Evolutionary conservation across 345 rosid genomes (phyloP).

Genomic region (Jatropha curcas): DNA sequence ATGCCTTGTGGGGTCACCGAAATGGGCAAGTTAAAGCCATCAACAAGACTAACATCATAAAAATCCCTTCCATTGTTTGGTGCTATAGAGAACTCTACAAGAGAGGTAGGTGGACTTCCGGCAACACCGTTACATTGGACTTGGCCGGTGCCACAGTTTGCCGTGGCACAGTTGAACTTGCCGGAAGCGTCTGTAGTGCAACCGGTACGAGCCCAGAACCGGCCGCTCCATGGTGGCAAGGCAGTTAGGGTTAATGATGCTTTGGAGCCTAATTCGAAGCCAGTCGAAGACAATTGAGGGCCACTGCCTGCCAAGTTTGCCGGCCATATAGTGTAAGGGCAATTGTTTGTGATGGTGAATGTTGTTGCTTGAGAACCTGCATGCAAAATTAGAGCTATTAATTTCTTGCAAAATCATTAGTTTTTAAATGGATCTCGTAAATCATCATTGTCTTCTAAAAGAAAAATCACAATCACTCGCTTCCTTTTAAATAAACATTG

Average conservation of each 20-base stretch:
- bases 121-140: slow-evolving; percentile 39
- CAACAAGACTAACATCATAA: slow-evolving; percentile 49
- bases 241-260: slow-evolving; percentile 19
- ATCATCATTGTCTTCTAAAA: too few relatives aligned
- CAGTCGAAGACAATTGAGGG: slow-evolving; percentile 36
- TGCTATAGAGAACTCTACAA: slow-evolving; percentile 42
- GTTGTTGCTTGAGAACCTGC: slow-evolving; percentile 28
- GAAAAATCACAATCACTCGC: too few relatives aligned
- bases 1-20: slow-evolving; percentile 40
- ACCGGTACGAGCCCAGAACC: slow-evolving; percentile 50
- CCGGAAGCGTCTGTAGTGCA: slow-evolving; percentile 43
- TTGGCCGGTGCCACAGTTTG: slow-evolving; percentile 51
- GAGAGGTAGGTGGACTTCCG: slow-evolving; percentile 37
- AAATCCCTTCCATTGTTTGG: slow-evolving; percentile 28
- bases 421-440: too few relatives aligned
- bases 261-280: slow-evolving; percentile 46
- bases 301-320: slow-evolving; percentile 27
- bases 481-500: too few relatives aligned
- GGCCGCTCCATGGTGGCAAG: slow-evolving; percentile 42
- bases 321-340: slow-evolving; percentile 54
- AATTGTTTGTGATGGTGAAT: slow-evolving; percentile 50
- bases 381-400: too few relatives aligned
- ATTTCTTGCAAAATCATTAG: too few relatives aligned
- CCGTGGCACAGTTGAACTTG: slow-evolving; percentile 41
- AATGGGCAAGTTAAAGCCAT: slow-evolving; percentile 46